Evolutionary conservation across 108 stramenopile genomes (phyloP), one percentile per base, ranked within the genome.

Genomic region (Cyclotella distinguenda): DNA sequence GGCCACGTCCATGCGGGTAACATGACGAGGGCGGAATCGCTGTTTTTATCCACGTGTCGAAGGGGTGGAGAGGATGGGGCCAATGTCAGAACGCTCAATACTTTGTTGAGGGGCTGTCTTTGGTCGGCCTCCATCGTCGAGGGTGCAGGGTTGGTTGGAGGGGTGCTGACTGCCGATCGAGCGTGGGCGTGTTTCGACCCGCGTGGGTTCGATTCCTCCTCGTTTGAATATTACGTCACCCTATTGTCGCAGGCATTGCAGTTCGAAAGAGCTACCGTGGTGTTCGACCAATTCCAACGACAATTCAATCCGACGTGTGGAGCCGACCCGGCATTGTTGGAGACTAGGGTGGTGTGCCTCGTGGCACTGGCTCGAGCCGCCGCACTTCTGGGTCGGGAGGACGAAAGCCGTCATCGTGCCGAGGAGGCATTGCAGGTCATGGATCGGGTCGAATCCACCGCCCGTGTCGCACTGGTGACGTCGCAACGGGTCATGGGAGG

Each of bases 21-120:
- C 44, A 80, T 90, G 67, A 46, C 47, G 12, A 83, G 87, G 72
- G 93, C 87, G 8, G 72, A 77, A 36, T 64, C 70, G 5, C 40
- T 90, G 43, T 94, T 86, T 68, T 11, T 43, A 15, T 47, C 74
- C 32, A 85, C 88, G 84, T 82, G 81, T 48, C 9, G 21, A 31
- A 32, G 46, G 25, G 52, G 62, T 55, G 54, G 68, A 66, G 39
- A 7, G 11, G 25, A 48, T 49, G 44, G 72, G 16, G 88, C 89
- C 15, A 90, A 90, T 70, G 86, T 88, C 8, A 59, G 93, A 43
- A 90, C 89, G 23, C 56, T 94, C 22, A 94, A 94, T 59, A 94
- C 93, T 44, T 42, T 94, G 21, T 52, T 91, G 31, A 53, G 93
- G 49, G 93, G 93, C 26, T 90, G 89, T 64, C 71, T 94, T 8